Evolutionary conservation across 2,329 filamentous ascomycete species (phyloP).

Genomic region (Ophiostoma sp.): DNA sequence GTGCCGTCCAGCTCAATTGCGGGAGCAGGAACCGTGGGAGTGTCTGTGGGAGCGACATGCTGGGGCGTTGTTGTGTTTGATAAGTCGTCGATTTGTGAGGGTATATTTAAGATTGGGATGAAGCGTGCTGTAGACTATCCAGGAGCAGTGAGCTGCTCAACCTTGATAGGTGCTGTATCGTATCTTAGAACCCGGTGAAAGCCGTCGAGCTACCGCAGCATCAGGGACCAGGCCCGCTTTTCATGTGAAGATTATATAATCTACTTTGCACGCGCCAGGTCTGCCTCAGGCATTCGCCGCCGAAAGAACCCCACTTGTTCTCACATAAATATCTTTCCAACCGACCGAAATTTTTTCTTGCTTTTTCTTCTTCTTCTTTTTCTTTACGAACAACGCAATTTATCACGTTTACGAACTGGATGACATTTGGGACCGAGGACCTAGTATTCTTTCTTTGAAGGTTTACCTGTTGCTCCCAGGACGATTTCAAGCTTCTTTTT

Average conservation of each 20-base stretch:
- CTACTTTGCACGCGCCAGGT: neutral
- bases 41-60: conserved; percentile 35
- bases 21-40: conserved; percentile 52
- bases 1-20: conserved; percentile 48
- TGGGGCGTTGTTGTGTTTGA: conserved; percentile 30
- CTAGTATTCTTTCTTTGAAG: conserved; percentile 16
- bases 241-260: conserved; percentile 11
- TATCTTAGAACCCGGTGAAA: neutral
- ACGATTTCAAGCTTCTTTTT: conserved; percentile 40
- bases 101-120: neutral
- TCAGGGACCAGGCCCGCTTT: conserved; percentile 5
- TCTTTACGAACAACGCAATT: conserved; percentile 46
- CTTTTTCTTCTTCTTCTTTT: conserved; percentile 32
- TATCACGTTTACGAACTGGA: conserved; percentile 42
- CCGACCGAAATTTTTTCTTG: conserved; percentile 17
- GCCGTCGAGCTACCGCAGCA: neutral
- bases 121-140: too few relatives aligned
- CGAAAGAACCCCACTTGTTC: neutral
- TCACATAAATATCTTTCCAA: conserved; percentile 18
- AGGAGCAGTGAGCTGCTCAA: too few relatives aligned
- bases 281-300: neutral
- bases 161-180: neutral
- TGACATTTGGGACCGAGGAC: conserved; percentile 38
- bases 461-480: conserved; percentile 35
- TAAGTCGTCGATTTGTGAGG: neutral